Percentiles rank a stretch among this genome's conserved stretches.
phyloP scores from a whole-genome alignment of 805 yeast species.

The Metschnikowia santaceciliae region DNA sequence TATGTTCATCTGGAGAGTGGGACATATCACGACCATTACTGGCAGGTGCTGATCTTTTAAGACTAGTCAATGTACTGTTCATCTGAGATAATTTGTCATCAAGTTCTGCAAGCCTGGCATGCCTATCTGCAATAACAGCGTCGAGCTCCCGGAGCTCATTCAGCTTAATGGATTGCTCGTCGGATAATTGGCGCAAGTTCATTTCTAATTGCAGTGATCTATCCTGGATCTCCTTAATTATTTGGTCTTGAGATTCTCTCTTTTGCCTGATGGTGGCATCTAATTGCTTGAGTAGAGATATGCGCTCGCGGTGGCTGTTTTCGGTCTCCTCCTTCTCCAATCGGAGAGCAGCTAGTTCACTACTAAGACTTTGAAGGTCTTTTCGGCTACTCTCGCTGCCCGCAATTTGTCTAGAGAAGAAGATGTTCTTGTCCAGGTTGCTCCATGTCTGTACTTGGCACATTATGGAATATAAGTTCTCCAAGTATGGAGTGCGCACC shows the following conservation, averaged over 20 bases:
- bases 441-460: constrained; percentile 58
- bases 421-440: constrained; percentile 22
- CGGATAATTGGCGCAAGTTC: constrained; percentile 12
- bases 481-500: constrained; percentile 85
- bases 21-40: not conserved
- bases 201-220: constrained; percentile 11
- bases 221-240: constrained; percentile 1
- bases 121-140: constrained; percentile 7
- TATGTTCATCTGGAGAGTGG: not conserved
- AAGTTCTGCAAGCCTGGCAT: constrained; percentile 1
- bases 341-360: constrained; percentile 18
- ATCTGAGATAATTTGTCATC: constrained; percentile 5
- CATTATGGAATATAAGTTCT: constrained; percentile 75
- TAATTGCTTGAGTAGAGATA: constrained; percentile 20
- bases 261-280: constrained; percentile 21
- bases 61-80: not conserved
- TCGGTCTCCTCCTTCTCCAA: constrained; percentile 18
- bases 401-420: constrained; percentile 26
- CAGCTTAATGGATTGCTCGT: constrained; percentile 7
- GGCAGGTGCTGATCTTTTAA: not conserved
- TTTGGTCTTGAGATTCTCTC: constrained; percentile 11
- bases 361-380: constrained; percentile 21
- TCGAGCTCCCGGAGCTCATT: constrained; percentile 11
- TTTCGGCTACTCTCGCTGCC: constrained; percentile 19
- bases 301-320: constrained; percentile 19